A percentile compares a stretch with the other conserved stretches of the same genome.
Evolutionary conservation across 2,329 filamentous ascomycete species (phyloP).

Genomic region (Claviceps paspali): DNA sequence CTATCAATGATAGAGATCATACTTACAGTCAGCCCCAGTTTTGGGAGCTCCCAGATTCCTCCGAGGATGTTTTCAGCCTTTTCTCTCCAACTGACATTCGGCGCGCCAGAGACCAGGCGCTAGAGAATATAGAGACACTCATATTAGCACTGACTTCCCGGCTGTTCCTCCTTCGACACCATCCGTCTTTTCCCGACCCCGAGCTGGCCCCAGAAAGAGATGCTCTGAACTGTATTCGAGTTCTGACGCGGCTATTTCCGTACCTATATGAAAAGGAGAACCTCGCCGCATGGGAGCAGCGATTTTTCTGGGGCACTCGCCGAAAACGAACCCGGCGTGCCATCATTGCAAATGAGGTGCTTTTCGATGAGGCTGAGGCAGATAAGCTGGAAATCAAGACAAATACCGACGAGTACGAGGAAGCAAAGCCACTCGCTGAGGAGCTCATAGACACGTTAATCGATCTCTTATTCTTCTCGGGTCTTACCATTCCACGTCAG

Average conservation of each 20-base stretch:
- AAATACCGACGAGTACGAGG: conserved; percentile 53
- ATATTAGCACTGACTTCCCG: conserved; percentile 72
- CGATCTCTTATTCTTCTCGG: conserved; percentile 81
- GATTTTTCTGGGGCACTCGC: conserved; percentile 77
- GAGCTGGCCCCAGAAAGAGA: conserved; percentile 74
- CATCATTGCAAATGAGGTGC: conserved; percentile 54
- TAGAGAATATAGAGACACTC: conserved; percentile 81
- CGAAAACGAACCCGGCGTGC: conserved; percentile 55
- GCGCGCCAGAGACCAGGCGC: conserved; percentile 67
- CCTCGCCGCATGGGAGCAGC: conserved; percentile 72
- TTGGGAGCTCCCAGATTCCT: conserved; percentile 91
- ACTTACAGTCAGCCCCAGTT: conserved; percentile 43
- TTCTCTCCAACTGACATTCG: conserved; percentile 84
- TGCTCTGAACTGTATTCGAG: conserved; percentile 86
- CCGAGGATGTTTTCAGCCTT: conserved; percentile 91
- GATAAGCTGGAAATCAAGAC: conserved; percentile 31
- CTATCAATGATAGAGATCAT: not conserved
- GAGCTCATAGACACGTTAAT: conserved; percentile 82
- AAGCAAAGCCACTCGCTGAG: conserved; percentile 76
- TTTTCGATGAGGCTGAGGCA: conserved; percentile 64
- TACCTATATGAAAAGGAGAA: conserved; percentile 84
- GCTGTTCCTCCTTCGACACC: conserved; percentile 67
- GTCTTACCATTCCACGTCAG: conserved; percentile 68
- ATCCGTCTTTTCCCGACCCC: conserved; percentile 77
- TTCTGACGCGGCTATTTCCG: conserved; percentile 77